phyloP scores from a whole-genome alignment of 768 basidiomycete genomes.

The Agrocybe praecox region DNA sequence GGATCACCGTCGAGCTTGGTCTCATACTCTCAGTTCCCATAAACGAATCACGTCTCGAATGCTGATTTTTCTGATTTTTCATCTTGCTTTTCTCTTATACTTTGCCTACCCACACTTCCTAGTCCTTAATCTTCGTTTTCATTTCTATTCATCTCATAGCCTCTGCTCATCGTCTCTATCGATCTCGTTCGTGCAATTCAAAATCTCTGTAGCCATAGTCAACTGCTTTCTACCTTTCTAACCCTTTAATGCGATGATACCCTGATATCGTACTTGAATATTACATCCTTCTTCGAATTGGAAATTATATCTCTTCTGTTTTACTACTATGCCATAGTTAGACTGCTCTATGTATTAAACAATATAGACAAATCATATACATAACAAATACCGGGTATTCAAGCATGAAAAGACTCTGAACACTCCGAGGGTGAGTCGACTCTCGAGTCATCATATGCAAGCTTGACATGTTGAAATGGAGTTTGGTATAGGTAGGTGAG shows the following conservation, averaged over 20 bases:
- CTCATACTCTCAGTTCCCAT: neutral
- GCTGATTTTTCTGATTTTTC: neutral
- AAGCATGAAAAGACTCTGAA: too few species aligned
- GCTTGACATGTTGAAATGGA: too few species aligned
- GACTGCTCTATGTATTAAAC: too few species aligned
- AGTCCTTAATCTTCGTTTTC: neutral
- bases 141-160: neutral
- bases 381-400: too few species aligned
- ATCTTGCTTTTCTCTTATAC: neutral
- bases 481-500: too few species aligned
- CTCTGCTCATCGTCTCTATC: neutral
- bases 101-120: neutral
- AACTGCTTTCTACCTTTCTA: neutral
- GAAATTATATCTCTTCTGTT: neutral
- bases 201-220: slow-evolving; percentile 5
- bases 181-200: too few species aligned
- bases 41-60: neutral
- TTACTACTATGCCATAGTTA: too few species aligned
- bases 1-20: neutral
- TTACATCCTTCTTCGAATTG: neutral
- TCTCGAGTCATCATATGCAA: too few species aligned
- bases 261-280: neutral
- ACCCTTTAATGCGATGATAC: neutral
- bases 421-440: too few species aligned
- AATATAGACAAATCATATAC: too few species aligned